Evolutionary conservation across 495 filamentous ascomycete species (phyloP).

Genomic region (Neurospora terricola): DNA sequence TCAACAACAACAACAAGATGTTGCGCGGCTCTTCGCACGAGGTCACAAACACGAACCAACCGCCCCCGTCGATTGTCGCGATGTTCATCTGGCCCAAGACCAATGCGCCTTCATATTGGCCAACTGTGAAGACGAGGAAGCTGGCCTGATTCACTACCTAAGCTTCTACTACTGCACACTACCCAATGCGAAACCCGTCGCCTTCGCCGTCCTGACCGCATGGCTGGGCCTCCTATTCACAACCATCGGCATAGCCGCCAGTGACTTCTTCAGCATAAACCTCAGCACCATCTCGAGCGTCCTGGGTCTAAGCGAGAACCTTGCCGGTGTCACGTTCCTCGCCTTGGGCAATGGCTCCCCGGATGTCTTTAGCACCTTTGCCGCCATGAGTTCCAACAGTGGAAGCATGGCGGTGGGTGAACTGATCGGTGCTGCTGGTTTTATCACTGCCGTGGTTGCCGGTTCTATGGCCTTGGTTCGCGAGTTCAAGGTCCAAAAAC

Average conservation of each 20-base stretch:
- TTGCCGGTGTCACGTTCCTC: conserved; percentile 93
- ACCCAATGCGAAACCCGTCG: conserved; percentile 57
- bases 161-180: conserved; percentile 84
- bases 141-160: conserved; percentile 82
- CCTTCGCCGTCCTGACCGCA: conserved; percentile 62
- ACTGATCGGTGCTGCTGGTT: conserved; percentile 87
- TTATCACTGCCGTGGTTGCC: conserved; percentile 94
- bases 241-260: conserved; percentile 96
- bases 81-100: conserved; percentile 65
- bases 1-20: background rate
- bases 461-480: conserved; percentile 96
- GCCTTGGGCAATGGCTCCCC: conserved; percentile 99
- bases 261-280: conserved; percentile 96
- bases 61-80: conserved; percentile 52
- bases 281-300: conserved; percentile 82
- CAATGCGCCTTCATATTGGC: conserved; percentile 77
- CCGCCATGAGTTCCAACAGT: conserved; percentile 92
- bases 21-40: background rate
- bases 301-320: conserved; percentile 87
- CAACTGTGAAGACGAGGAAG: conserved; percentile 83
- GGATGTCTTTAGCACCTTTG: conserved; percentile 97
- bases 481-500: conserved; percentile 81
- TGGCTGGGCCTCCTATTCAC: conserved; percentile 93
- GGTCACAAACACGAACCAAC: conserved; percentile 4
- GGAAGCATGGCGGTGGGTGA: conserved; percentile 94